Evolutionary conservation across 495 filamentous ascomycete genomes (phyloP), one percentile per base, ranked within the genome.

Genomic region (Aspergillus coremiiformis): DNA sequence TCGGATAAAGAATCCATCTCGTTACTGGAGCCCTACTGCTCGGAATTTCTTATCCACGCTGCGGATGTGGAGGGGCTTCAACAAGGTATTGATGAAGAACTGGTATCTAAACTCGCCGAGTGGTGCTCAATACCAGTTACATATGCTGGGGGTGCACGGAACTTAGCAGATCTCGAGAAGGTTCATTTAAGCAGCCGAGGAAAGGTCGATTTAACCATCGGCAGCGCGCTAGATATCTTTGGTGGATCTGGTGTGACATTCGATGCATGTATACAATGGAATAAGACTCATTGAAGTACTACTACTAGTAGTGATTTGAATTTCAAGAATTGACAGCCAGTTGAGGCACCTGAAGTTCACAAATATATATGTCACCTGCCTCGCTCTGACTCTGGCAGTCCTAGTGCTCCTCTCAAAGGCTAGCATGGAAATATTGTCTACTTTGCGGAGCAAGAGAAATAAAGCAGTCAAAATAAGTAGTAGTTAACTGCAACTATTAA

Each of bases 31-130:
- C 86, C 85, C 10, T 92, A 89, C 65, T 96, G 93, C 72, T 89
- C 86, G 37, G 94, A 98, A 61, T 97, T 98, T 66, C 75, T 98
- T 44, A 89, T 98, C 60, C 94, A 98, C 61, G 93, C 93, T n/a
- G 93, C 94, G n/a, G 93, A 98, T 64, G 90, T 92, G 49, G 93
- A 97, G 64, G 93, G 93, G 8, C 72, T 97, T 43, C 94, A 96
- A 64, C 75, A 76, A 45, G 93, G 93, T 23, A 85, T 98, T 45
- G 94, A 98, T 58, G 85, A 92, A 59, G 78, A 85, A 45, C 72
- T 98, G 2, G 90, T 98, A 0, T 68, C 76, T 48, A 81, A 73
- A 49, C 70, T 98, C 43, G 85, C 89, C 1, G 68, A 82, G 56
- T 97, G 91, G 88, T 93, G 89, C 59, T 81, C 74, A 9, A 90